Evolutionary conservation across 768 basidiomycete species (phyloP).

Genomic region (Kwoniella shandongensis): DNA sequence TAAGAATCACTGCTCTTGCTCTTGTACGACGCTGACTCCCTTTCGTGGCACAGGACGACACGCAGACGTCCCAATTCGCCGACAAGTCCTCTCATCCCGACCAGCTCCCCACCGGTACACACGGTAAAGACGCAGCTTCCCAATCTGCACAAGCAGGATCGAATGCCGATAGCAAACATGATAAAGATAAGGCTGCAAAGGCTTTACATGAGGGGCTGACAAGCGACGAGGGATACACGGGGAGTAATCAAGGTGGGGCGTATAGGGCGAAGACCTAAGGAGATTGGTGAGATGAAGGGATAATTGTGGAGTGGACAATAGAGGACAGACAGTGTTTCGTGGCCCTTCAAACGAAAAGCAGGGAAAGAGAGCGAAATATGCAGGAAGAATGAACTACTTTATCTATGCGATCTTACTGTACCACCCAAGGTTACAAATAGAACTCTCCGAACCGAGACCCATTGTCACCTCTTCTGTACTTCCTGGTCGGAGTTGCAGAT

Average conservation of each 20-base stretch:
- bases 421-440: too few relatives aligned
- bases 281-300: constrained; percentile 3
- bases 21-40: constrained; percentile 2
- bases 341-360: too few relatives aligned
- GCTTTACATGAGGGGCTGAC: constrained; percentile 14
- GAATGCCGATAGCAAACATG: constrained; percentile 1
- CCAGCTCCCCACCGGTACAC: constrained; percentile 3
- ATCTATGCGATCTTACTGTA: too few relatives aligned
- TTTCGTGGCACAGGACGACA: constrained; percentile 10
- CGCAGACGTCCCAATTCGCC: constrained; percentile 7
- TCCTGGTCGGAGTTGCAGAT: too few relatives aligned
- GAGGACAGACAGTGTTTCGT: too few relatives aligned
- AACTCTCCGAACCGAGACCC: too few relatives aligned
- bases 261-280: constrained; percentile 4
- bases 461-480: too few relatives aligned
- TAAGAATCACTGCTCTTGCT: too few relatives aligned
- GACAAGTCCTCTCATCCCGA: background rate
- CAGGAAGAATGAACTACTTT: too few relatives aligned
- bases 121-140: constrained; percentile 4
- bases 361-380: too few relatives aligned
- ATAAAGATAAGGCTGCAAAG: constrained; percentile 17
- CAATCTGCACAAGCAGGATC: constrained; percentile 7
- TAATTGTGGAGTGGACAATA: too few relatives aligned
- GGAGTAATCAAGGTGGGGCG: background rate
- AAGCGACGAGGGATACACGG: background rate